A percentile compares a stretch with the other conserved stretches of the same genome.
Evolutionary conservation across 2,329 filamentous ascomycete genomes (phyloP).

Genomic region (Ophiostoma tasmaniense): DNA sequence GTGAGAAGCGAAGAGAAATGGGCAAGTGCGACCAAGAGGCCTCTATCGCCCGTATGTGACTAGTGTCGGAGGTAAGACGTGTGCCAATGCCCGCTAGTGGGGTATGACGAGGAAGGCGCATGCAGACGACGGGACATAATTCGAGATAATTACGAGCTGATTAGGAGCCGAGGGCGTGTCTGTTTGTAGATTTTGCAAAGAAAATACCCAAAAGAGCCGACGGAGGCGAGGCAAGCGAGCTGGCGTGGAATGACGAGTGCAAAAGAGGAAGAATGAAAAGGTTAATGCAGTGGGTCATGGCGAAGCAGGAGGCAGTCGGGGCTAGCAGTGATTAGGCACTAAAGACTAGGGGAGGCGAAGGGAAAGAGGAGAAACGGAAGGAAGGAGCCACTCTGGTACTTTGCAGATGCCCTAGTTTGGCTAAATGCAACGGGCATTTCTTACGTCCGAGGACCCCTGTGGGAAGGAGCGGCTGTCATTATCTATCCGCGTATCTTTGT

Average conservation of each 20-base stretch:
- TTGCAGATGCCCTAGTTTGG: background rate
- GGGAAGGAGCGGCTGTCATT: background rate
- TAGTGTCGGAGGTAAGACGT: constrained; percentile 6
- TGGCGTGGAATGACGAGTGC: background rate
- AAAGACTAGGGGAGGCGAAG: background rate
- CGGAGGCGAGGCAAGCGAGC: background rate
- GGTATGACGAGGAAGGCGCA: background rate
- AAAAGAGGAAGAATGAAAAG: background rate
- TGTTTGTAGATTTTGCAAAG: background rate
- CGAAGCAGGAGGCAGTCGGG: background rate
- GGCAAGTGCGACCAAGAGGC: background rate
- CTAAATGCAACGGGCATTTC: background rate
- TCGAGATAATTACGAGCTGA: background rate
- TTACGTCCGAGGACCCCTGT: background rate
- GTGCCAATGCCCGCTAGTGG: background rate
- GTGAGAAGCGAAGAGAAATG: too few species aligned
- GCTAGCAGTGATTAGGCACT: background rate
- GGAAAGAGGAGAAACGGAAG: background rate
- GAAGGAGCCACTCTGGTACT: background rate
- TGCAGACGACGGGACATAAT: background rate
- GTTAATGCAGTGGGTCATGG: background rate
- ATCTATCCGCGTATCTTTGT: background rate
- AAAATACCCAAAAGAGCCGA: background rate
- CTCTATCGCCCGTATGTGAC: background rate
- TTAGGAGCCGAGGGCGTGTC: background rate